Evolutionary conservation across 1,284 basidiomycete species (phyloP).

Genomic region (Lignosus rhinocerotis): DNA sequence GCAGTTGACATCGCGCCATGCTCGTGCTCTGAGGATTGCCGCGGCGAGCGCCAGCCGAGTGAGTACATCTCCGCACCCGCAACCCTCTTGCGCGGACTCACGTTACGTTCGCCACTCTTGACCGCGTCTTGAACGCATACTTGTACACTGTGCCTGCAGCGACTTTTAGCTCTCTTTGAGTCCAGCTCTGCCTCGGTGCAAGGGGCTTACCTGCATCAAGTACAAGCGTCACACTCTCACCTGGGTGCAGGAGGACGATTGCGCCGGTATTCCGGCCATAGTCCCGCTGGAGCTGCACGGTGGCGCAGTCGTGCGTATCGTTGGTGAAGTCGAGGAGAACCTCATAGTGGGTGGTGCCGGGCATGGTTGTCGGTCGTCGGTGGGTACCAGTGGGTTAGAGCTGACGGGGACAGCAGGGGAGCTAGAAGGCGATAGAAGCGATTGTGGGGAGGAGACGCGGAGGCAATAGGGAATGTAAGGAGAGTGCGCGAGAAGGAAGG

Average conservation of each 20-base stretch:
- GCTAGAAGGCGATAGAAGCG: constrained; percentile 22
- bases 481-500: constrained; percentile 34
- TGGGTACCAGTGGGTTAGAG: constrained; percentile 9
- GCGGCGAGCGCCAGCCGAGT: constrained; percentile 2
- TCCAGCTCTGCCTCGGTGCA: not conserved
- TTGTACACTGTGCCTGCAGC: constrained; percentile 56
- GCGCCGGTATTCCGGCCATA: constrained; percentile 58
- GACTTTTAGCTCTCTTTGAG: constrained; percentile 8
- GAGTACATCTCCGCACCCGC: not conserved
- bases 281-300: constrained; percentile 63
- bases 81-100: constrained; percentile 37
- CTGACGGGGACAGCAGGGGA: constrained; percentile 18
- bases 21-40: constrained; percentile 47
- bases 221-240: constrained; percentile 63
- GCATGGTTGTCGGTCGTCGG: constrained; percentile 36
- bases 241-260: constrained; percentile 58
- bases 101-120: constrained; percentile 70
- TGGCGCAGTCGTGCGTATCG: constrained; percentile 63
- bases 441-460: constrained; percentile 27
- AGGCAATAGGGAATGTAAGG: constrained; percentile 28
- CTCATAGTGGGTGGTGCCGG: constrained; percentile 57
- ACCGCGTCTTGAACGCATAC: constrained; percentile 64
- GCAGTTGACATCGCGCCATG: constrained; percentile 66
- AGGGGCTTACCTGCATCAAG: constrained; percentile 50
- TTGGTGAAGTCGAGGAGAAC: constrained; percentile 69